A percentile compares a stretch with the other conserved stretches of the same genome.
Conservation (phyloP, 2,329 filamentous ascomycete species). For the Paracoccidioides brasiliensis region DNA sequence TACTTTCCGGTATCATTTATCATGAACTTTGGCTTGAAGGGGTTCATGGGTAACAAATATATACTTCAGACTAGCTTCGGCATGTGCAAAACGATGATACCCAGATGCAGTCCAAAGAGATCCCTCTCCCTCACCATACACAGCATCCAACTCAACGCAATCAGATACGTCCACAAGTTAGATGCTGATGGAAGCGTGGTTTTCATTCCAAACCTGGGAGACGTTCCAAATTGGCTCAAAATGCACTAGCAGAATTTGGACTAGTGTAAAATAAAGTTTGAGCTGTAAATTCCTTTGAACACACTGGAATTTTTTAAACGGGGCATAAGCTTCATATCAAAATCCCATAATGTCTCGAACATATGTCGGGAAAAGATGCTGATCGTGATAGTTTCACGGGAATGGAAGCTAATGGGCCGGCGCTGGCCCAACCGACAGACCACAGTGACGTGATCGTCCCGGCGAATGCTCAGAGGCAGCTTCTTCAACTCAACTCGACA, state of each 20-base stretch:
- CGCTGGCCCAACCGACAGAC: slow-evolving; percentile 18
- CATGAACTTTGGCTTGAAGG: no score
- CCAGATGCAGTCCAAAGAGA: no score
- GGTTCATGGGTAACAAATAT: no score
- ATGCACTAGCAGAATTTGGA: neutral
- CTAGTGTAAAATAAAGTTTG: neutral
- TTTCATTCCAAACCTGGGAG: neutral
- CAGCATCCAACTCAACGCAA: no score
- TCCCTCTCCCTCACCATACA: no score
- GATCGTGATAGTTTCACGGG: slow-evolving; percentile 13
- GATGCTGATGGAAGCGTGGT: no score
- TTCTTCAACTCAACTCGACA: slow-evolving; percentile 21
- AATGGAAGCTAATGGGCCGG: slow-evolving; percentile 27
- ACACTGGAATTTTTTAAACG: neutral
- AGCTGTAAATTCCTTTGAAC: no score
- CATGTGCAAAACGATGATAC: no score
- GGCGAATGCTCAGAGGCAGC: slow-evolving; percentile 21
- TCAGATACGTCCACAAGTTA: no score
- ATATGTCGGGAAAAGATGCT: slow-evolving; percentile 6
- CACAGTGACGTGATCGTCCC: slow-evolving; percentile 25
- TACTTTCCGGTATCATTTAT: no score
- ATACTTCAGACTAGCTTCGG: no score
- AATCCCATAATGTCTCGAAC: slow-evolving; percentile 1
- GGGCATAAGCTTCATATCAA: neutral
- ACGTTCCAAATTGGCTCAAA: neutral